A percentile compares a stretch with the other conserved stretches of the same genome.
These are phyloP conservation scores for Fusarium sp. DNA, from an alignment of 2,329 filamentous ascomycete species.

Conservation along the genomic window DNA sequence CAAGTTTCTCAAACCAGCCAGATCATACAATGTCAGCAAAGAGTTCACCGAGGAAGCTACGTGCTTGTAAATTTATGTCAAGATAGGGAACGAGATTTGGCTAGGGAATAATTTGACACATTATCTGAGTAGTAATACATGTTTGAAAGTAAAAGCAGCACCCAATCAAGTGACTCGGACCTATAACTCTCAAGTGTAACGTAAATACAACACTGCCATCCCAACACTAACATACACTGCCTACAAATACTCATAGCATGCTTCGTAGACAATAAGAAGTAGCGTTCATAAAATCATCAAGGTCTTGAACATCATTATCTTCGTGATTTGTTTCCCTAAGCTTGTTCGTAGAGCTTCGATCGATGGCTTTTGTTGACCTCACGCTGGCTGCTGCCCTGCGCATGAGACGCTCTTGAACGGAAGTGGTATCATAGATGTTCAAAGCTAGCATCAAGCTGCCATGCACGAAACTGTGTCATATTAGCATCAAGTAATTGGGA, in stretches of 20 bases:
- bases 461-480: neutral
- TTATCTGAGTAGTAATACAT: neutral
- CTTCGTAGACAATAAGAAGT: neutral
- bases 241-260: neutral
- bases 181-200: too few relatives aligned
- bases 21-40: neutral
- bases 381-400: neutral
- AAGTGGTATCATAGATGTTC: constrained; percentile 19
- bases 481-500: neutral
- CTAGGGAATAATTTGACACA: neutral
- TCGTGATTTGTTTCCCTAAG: neutral
- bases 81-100: too few relatives aligned
- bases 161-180: too few relatives aligned
- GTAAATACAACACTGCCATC: neutral
- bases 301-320: neutral
- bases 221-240: neutral
- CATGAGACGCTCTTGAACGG: constrained; percentile 10
- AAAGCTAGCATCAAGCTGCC: neutral
- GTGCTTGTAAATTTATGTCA: too few relatives aligned
- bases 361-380: neutral
- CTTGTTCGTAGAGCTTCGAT: neutral
- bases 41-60: neutral
- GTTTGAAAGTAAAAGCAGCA: too few relatives aligned
- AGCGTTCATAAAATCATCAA: constrained; percentile 4
- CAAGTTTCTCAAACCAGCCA: too few relatives aligned